Conservation (phyloP, 2,329 filamentous ascomycete species). For the Phialophora tarda region DNA sequence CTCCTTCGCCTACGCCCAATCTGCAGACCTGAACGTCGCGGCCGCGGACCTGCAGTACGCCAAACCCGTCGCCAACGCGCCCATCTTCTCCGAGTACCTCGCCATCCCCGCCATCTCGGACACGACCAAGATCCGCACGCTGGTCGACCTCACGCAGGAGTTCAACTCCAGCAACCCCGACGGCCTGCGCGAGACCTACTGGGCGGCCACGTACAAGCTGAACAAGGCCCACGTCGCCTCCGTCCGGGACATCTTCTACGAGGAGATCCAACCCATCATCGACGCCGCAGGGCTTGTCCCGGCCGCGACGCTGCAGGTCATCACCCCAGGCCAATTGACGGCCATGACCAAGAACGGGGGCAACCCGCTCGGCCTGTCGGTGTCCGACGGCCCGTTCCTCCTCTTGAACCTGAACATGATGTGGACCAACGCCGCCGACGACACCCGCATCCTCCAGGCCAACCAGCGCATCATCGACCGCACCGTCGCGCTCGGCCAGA, state of each 20-base stretch:
- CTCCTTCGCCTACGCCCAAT: slow-evolving; percentile 42
- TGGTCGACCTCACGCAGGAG: slow-evolving; percentile 46
- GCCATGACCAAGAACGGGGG: slow-evolving; percentile 44
- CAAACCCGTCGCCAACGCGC: slow-evolving; percentile 45
- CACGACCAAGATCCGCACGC: slow-evolving; percentile 41
- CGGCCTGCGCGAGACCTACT: slow-evolving; percentile 45
- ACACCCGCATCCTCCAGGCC: slow-evolving; percentile 41
- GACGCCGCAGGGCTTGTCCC: slow-evolving; percentile 38
- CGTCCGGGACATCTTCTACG: slow-evolving; percentile 40
- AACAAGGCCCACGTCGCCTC: slow-evolving; percentile 42
- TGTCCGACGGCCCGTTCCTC: slow-evolving; percentile 38
- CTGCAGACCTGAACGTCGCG: slow-evolving; percentile 37
- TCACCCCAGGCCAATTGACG: slow-evolving; percentile 43
- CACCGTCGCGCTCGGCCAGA: slow-evolving; percentile 43
- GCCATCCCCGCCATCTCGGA: slow-evolving; percentile 43
- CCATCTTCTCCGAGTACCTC: slow-evolving; percentile 49
- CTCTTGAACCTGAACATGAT: slow-evolving; percentile 43
- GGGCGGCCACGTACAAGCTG: slow-evolving; percentile 44
- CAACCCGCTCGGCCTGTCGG: slow-evolving; percentile 46
- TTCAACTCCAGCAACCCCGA: slow-evolving; percentile 45
- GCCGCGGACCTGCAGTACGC: slow-evolving; percentile 48
- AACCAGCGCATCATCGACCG: slow-evolving; percentile 41
- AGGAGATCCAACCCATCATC: slow-evolving; percentile 36
- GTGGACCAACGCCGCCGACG: slow-evolving; percentile 45
- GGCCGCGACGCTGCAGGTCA: slow-evolving; percentile 44